Conservation (phyloP, 2,329 filamentous ascomycete genomes). For the Verticillium nubilum region DNA sequence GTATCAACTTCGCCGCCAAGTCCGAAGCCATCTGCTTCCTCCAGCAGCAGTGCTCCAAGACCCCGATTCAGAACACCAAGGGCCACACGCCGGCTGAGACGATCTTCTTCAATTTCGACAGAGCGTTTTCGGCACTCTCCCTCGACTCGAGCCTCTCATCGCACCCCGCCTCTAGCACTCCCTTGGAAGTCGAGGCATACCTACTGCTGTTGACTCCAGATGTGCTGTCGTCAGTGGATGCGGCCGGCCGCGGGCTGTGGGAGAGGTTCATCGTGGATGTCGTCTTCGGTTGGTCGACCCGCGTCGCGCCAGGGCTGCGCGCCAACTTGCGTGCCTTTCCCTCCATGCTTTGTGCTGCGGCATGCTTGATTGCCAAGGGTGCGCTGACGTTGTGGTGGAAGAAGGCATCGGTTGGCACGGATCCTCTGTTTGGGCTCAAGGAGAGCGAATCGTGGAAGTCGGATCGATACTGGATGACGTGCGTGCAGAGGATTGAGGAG, state of each 20-base stretch:
- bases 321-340: not conserved
- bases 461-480: not conserved
- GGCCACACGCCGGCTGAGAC: conserved; percentile 22
- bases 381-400: not conserved
- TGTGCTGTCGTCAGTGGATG: conserved; percentile 14
- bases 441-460: not conserved
- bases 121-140: conserved; percentile 1
- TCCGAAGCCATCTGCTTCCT: conserved; percentile 17
- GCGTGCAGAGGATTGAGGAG: not conserved
- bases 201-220: conserved; percentile 17
- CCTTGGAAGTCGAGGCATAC: conserved; percentile 10
- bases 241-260: conserved; percentile 16
- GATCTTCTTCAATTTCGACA: conserved; percentile 19
- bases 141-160: not conserved
- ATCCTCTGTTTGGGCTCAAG: not conserved
- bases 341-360: not conserved
- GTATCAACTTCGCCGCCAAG: conserved; percentile 18
- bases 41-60: conserved; percentile 12
- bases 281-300: not conserved
- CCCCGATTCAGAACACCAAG: conserved; percentile 9
- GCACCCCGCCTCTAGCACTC: conserved; percentile 14
- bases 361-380: not conserved
- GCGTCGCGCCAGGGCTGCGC: not conserved
- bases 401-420: not conserved
- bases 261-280: conserved; percentile 13